Base-by-base conservation (phyloP, 2,329 filamentous ascomycete genomes). In the Alternaria infectoria region DNA sequence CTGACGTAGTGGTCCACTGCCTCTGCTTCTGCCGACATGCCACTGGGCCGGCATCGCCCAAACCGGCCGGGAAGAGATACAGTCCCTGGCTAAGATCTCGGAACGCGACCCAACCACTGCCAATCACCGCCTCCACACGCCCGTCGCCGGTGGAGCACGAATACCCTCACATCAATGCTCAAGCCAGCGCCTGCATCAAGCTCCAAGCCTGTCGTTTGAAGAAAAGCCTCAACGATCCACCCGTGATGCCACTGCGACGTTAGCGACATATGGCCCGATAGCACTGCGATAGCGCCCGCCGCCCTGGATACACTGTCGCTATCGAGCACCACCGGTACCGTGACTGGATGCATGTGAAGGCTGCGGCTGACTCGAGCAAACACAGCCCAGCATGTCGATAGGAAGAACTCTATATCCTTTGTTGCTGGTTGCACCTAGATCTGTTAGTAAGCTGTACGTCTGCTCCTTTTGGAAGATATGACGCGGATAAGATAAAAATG, bases 1-100 rank as follows among this genome's bases (percentile, higher is more conserved):
- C 69, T 74, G 72, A 74, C 72, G 72, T 72, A 66, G 44, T 56
- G 57, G 51, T 50, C 69, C 64, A 69, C 68, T 54, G 59, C 50
- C 45, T 44, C 50, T 59, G 56, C 56, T 45, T 26, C 59, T 40
- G 21, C 54, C 52, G 52, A 61, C 15, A 59, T 60, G 28, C 17
- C 49, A 52, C 49, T 52, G 30, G 57, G 51, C 60, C 65, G 64
- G 59, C 68, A 54, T 59, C 50, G 30, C 66, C 47, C 49, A 62
- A 64, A 54, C 58, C 59, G 65, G 64, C 68, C 68, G 65, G 59
- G 59, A 66, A 56, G 55, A 64, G 61, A 66, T 65, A 61, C 54
- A 61, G 66, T 65, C 67, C 71, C 69, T 72, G 67, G 63, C 64
- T 64, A 59, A 56, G 25, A 64, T 62, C 57, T 61, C 57, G 64